These are phyloP conservation scores for Raphidocelis subcapitata DNA, from an alignment of 139 green algal genomes.

Conservation along the genomic window DNA sequence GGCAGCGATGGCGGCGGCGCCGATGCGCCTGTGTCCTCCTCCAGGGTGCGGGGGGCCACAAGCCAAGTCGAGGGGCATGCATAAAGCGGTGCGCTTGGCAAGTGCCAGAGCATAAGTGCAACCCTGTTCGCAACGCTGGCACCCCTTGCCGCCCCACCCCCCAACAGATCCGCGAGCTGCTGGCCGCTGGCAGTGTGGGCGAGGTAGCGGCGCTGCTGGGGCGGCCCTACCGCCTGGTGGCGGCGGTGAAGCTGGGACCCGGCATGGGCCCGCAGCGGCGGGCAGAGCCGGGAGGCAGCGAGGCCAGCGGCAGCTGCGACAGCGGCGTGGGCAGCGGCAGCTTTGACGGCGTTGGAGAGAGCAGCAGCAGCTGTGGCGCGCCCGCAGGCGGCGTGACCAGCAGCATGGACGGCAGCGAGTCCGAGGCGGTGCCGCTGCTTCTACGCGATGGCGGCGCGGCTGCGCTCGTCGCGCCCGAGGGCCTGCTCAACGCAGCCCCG, in stretches of 20 bases:
- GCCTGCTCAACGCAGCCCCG: slow-evolving; percentile 36
- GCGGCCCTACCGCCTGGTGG: slow-evolving; percentile 43
- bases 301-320: not conserved
- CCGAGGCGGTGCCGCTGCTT: not conserved
- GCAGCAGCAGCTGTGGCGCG: not conserved
- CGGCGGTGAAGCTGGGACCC: slow-evolving; percentile 3
- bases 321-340: not conserved
- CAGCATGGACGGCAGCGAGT: not conserved
- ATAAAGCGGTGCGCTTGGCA: not conserved
- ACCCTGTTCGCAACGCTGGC: no score
- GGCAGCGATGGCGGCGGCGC: not conserved
- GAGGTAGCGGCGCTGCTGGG: slow-evolving; percentile 38
- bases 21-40: slow-evolving; percentile 41
- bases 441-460: not conserved
- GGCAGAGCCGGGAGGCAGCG: not conserved
- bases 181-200: slow-evolving; percentile 45
- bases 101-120: no score
- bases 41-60: slow-evolving; percentile 38
- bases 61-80: no score
- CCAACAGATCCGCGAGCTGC: slow-evolving; percentile 39
- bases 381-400: not conserved
- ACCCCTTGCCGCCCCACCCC: no score
- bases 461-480: not conserved
- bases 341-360: not conserved
- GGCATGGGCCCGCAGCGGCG: slow-evolving; percentile 1